Percentiles rank a stretch among this genome's conserved stretches.
Evolutionary conservation across 768 basidiomycete genomes (phyloP).

Genomic region (Amanita pseudoporphyria): DNA sequence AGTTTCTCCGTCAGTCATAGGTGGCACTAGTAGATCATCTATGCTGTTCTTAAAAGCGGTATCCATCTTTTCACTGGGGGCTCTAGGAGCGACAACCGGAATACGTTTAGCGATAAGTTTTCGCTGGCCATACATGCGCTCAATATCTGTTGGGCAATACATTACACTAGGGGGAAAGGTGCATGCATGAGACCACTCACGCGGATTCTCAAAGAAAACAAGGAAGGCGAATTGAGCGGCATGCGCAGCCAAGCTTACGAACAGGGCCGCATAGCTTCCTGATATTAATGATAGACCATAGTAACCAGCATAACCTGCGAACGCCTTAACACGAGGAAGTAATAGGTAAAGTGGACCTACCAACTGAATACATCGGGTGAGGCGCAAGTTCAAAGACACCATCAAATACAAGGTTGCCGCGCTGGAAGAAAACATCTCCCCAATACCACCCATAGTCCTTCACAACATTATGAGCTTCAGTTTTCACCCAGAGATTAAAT

Average conservation of each 20-base stretch:
- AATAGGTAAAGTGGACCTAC: constrained; percentile 20
- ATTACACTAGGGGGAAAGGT: background rate
- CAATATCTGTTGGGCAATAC: constrained; percentile 56
- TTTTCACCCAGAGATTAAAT: constrained; percentile 99
- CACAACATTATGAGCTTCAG: constrained; percentile 93
- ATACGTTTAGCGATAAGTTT: constrained; percentile 83
- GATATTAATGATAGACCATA: constrained; percentile 90
- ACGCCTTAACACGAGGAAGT: background rate
- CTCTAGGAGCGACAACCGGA: constrained; percentile 34
- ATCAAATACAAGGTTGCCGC: constrained; percentile 91
- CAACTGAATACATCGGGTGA: constrained; percentile 93
- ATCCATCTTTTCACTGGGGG: constrained; percentile 6
- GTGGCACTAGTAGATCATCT: constrained; percentile 41
- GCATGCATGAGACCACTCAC: constrained; percentile 37
- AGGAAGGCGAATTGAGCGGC: constrained; percentile 96
- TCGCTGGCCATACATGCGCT: constrained; percentile 86
- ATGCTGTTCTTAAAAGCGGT: constrained; percentile 9
- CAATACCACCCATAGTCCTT: constrained; percentile 99
- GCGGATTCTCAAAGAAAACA: constrained; percentile 93
- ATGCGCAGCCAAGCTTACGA: constrained; percentile 89
- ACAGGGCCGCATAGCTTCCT: constrained; percentile 85
- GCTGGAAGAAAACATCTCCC: constrained; percentile 90
- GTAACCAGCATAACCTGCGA: constrained; percentile 86
- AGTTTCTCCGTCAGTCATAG: constrained; percentile 63
- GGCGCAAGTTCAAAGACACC: constrained; percentile 94